Percentiles rank a stretch among this genome's conserved stretches.
Conservation (phyloP, 768 basidiomycete genomes). For the Kwoniella bestiolae region DNA sequence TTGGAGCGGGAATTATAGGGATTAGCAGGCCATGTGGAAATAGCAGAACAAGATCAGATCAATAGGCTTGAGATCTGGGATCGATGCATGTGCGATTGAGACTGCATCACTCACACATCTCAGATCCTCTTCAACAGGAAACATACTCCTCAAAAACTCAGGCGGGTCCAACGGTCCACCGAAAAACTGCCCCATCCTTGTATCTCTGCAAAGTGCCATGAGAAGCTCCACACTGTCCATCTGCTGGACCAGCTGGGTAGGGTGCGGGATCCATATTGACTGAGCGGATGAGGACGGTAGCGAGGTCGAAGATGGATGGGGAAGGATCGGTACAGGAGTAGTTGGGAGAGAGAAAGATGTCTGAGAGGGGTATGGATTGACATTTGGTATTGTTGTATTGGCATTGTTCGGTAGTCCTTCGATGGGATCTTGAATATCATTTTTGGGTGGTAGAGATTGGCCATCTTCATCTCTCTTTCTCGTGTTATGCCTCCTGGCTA, state of each 20-base stretch:
- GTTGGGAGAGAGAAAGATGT: no score
- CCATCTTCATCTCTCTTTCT: background rate
- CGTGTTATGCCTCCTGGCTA: slow-evolving; percentile 20
- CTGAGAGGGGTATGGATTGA: background rate
- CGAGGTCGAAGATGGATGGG: background rate
- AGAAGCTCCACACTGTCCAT: slow-evolving; percentile 33
- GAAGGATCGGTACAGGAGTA: background rate
- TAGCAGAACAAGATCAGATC: no score
- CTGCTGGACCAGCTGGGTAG: slow-evolving; percentile 13
- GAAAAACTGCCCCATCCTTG: slow-evolving; percentile 35
- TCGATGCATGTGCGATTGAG: no score
- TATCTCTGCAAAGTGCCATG: slow-evolving; percentile 33
- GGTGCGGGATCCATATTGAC: background rate
- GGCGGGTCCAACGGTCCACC: slow-evolving; percentile 33
- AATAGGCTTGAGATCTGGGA: no score
- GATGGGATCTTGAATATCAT: background rate
- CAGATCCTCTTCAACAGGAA: slow-evolving; percentile 23
- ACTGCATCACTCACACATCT: slow-evolving; percentile 26
- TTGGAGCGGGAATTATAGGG: background rate
- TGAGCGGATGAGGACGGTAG: background rate
- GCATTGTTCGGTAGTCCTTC: no score
- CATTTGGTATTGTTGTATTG: no score
- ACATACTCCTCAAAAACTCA: slow-evolving; percentile 29
- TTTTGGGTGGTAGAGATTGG: background rate
- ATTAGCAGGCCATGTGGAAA: background rate